phyloP scores from a whole-genome alignment of 139 green algal species.

The Picochlorum sp. region DNA sequence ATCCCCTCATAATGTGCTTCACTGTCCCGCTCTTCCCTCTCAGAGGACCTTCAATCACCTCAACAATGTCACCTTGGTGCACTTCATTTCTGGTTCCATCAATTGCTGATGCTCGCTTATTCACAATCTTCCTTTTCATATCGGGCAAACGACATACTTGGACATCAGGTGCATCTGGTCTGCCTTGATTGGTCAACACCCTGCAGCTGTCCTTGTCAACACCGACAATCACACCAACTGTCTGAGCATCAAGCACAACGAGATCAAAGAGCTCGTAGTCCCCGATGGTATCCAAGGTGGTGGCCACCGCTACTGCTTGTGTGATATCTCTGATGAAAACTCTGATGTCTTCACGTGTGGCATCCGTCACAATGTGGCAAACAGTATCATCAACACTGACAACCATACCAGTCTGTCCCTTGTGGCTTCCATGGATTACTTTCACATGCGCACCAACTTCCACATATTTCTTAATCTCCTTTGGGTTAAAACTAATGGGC shows the following conservation, averaged over 20 bases:
- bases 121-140: slow-evolving; percentile 75
- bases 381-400: slow-evolving; percentile 53
- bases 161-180: slow-evolving; percentile 62
- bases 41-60: slow-evolving; percentile 45
- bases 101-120: slow-evolving; percentile 33
- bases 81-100: slow-evolving; percentile 32
- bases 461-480: slow-evolving; percentile 71
- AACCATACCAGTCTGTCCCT: slow-evolving; percentile 79
- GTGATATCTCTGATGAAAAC: slow-evolving; percentile 81
- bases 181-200: slow-evolving; percentile 53
- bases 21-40: slow-evolving; percentile 58
- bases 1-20: slow-evolving; percentile 56
- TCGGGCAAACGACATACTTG: slow-evolving; percentile 56
- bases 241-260: slow-evolving; percentile 67
- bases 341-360: slow-evolving; percentile 62
- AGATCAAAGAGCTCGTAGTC: slow-evolving; percentile 91
- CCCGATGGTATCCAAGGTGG: slow-evolving; percentile 57
- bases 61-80: slow-evolving; percentile 35
- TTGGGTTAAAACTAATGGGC: slow-evolving; percentile 39
- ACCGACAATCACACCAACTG: slow-evolving; percentile 63
- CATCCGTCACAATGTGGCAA: slow-evolving; percentile 68
- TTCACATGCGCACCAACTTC: slow-evolving; percentile 75
- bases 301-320: slow-evolving; percentile 37
- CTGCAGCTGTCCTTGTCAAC: slow-evolving; percentile 60
- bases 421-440: slow-evolving; percentile 69